Percentiles rank a stretch among this genome's conserved stretches.
These are phyloP conservation scores for Trichoderma guizhouense DNA, from an alignment of 2,329 filamentous ascomycete species.

Conservation along the genomic window DNA sequence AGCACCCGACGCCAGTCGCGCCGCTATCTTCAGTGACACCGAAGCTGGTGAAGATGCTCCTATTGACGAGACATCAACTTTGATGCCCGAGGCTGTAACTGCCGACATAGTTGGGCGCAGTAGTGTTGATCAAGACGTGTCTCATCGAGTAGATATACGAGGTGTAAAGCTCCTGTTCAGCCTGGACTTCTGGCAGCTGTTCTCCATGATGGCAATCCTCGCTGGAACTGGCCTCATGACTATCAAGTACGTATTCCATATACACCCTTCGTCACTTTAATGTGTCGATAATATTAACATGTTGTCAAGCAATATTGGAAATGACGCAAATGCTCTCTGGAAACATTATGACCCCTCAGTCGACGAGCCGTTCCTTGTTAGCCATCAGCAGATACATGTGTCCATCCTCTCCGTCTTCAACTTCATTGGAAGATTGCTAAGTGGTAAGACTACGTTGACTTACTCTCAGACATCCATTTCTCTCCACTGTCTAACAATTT, in stretches of 20 bases:
- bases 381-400: constrained; percentile 85
- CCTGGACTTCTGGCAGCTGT: constrained; percentile 87
- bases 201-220: constrained; percentile 81
- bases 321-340: constrained; percentile 85
- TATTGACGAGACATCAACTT: constrained; percentile 73
- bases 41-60: constrained; percentile 37
- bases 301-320: constrained; percentile 78
- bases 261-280: background rate
- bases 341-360: constrained; percentile 74
- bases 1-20: constrained; percentile 5
- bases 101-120: constrained; percentile 52
- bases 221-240: constrained; percentile 96
- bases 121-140: constrained; percentile 68
- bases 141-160: constrained; percentile 85
- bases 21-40: background rate
- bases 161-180: constrained; percentile 70
- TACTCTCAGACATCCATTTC: background rate
- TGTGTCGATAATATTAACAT: constrained; percentile 1
- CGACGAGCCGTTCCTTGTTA: constrained; percentile 69
- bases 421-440: constrained; percentile 75
- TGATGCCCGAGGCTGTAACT: constrained; percentile 64
- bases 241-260: constrained; percentile 71
- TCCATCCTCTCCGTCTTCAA: constrained; percentile 88
- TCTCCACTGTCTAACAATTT: background rate
- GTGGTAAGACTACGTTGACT: constrained; percentile 50